These are phyloP conservation scores for Trametes cingulata DNA, from an alignment of 768 basidiomycete species.

Conservation along the genomic window DNA sequence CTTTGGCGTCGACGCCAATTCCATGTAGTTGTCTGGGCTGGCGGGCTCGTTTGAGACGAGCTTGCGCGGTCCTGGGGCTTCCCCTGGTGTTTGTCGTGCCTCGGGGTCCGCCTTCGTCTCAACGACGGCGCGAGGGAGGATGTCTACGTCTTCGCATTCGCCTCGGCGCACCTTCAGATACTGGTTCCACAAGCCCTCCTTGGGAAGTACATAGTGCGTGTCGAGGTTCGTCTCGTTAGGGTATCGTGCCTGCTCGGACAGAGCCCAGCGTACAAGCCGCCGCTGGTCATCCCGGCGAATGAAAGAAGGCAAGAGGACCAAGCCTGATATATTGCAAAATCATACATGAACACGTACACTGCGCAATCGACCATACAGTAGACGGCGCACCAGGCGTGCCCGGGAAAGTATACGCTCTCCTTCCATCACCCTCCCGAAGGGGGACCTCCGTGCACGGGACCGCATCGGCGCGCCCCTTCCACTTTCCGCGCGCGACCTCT, in stretches of 20 bases:
- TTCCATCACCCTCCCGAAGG: slow-evolving; percentile 23
- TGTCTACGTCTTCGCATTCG: slow-evolving; percentile 31
- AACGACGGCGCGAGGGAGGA: slow-evolving; percentile 49
- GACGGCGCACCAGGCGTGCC: slow-evolving; percentile 53
- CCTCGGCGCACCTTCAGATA: slow-evolving; percentile 42
- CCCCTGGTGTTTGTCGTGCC: not conserved
- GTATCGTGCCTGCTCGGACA: slow-evolving; percentile 69
- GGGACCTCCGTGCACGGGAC: slow-evolving; percentile 37
- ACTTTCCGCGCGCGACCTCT: slow-evolving; percentile 48
- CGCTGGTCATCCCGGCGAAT: slow-evolving; percentile 64
- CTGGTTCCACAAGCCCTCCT: slow-evolving; percentile 75
- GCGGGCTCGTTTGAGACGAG: slow-evolving; percentile 76
- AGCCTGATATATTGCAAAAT: slow-evolving; percentile 50
- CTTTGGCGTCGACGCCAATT: slow-evolving; percentile 57
- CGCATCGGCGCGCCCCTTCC: slow-evolving; percentile 46
- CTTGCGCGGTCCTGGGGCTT: slow-evolving; percentile 55
- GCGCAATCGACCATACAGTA: slow-evolving; percentile 2
- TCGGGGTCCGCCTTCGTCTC: slow-evolving; percentile 9
- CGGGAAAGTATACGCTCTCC: slow-evolving; percentile 49
- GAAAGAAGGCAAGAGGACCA: slow-evolving; percentile 81
- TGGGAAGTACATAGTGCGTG: slow-evolving; percentile 78
- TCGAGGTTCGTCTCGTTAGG: slow-evolving; percentile 93
- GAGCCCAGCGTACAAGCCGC: slow-evolving; percentile 67
- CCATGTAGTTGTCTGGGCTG: slow-evolving; percentile 51
- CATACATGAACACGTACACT: slow-evolving; percentile 23